Evolutionary conservation across 495 filamentous ascomycete genomes (phyloP).

Genomic region (Penicilliopsis zonata): DNA sequence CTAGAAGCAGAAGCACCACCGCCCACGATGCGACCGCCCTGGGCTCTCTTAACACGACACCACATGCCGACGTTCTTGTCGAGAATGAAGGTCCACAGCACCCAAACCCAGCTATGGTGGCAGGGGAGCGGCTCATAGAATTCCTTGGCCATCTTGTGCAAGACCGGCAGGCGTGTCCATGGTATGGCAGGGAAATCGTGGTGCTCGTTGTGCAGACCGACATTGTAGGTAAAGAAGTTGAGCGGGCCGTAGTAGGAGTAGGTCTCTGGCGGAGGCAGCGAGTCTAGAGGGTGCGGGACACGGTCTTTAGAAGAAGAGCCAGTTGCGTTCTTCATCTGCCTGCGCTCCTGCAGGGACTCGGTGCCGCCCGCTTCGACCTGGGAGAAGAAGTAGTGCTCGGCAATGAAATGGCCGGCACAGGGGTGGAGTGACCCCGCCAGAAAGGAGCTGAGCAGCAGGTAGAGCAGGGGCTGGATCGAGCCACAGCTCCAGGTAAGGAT

Average conservation of each 20-base stretch:
- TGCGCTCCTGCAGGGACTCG: slow-evolving; percentile 36
- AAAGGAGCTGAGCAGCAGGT: slow-evolving; percentile 80
- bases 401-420: slow-evolving; percentile 95
- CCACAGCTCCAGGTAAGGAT: slow-evolving; percentile 46
- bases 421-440: slow-evolving; percentile 89
- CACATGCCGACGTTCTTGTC: slow-evolving; percentile 79
- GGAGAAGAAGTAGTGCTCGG: slow-evolving; percentile 97
- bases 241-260: slow-evolving; percentile 93
- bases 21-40: slow-evolving; percentile 62
- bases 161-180: slow-evolving; percentile 68
- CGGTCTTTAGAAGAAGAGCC: slow-evolving; percentile 3
- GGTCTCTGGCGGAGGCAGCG: slow-evolving; percentile 71
- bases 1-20: slow-evolving; percentile 8
- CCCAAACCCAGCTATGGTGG: slow-evolving; percentile 82
- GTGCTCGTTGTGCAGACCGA: slow-evolving; percentile 96
- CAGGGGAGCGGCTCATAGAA: slow-evolving; percentile 85
- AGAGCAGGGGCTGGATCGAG: slow-evolving; percentile 50
- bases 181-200: slow-evolving; percentile 97
- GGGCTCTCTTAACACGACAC: slow-evolving; percentile 84
- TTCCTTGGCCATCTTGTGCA: slow-evolving; percentile 75
- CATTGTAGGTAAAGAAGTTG: slow-evolving; percentile 91
- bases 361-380: slow-evolving; percentile 45
- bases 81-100: slow-evolving; percentile 90
- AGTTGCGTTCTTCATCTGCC: slow-evolving; percentile 3
- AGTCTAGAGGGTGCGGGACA: slow-evolving; percentile 29